Base-by-base conservation (phyloP, 23 red algal genomes). In the Cyanidium caldarium region DNA sequence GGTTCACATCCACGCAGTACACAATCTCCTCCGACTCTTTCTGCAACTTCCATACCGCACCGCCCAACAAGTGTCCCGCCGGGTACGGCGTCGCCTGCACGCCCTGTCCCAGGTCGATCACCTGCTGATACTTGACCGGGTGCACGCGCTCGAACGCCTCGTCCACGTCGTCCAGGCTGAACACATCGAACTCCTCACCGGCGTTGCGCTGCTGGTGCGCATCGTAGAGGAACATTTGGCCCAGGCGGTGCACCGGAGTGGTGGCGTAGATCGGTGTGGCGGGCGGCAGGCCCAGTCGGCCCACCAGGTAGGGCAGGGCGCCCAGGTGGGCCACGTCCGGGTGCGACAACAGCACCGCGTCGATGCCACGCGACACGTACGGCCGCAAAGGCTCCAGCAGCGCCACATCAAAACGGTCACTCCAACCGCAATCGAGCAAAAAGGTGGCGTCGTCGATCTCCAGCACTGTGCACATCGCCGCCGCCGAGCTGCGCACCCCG, bases 201-300 rank as follows among this genome's bases (percentile, higher is more conserved):
- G 76, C 77, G 85, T 73, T 43, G 28, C 66, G 28, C 28, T 75
- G 69, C 2, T 83, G 75, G 66, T 78, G 83, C 0, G 84, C 80
- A 29, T 98, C 84, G 74, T 98, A 98, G 65, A 98, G 72, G 57
- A 85, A 85, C 72, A 98, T 81, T 28, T 98, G 92, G 0, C 92
- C 92, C 69, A 98, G 80, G 61, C 84, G 80, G 79, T 79, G 83
- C 29, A 88, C 80, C 17, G 92, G 92, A 16, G 87, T 40, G 16
- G 92, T 98, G 2, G 84, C 58, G 45, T 86, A 98, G 35, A 86
- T 72, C 2, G 81, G 76, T 0, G 76, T 70, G 16, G 44, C 37
- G 25, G 77, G 35, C 13, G 44, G 30, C 35, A 98, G 79, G 38
- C 80, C 81, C 12, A 88, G 70, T 37, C 77, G 39, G 25, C 35